These are phyloP conservation scores for Trichoderma aggressivum DNA, from an alignment of 2,329 filamentous ascomycete genomes.

Conservation along the genomic window DNA sequence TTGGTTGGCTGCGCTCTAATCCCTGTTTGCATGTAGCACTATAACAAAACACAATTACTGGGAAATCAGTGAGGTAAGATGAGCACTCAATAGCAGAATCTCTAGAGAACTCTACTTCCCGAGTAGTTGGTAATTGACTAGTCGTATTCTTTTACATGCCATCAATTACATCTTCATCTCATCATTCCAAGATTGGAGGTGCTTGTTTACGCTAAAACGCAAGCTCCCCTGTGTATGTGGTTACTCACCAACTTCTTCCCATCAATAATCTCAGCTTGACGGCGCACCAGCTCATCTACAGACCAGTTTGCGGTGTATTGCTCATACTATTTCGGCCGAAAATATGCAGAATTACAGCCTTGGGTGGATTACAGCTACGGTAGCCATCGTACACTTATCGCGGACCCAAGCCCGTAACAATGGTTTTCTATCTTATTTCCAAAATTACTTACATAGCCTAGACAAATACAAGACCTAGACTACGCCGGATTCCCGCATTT, in stretches of 20 bases:
- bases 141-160: neutral
- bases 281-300: constrained; percentile 10
- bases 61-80: neutral
- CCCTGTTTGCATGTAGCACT: neutral
- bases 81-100: neutral
- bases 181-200: neutral
- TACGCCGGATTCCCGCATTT: neutral
- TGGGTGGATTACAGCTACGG: neutral
- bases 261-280: neutral
- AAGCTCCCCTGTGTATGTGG: constrained; percentile 4
- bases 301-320: constrained; percentile 8
- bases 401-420: neutral
- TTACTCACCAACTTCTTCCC: neutral
- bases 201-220: neutral
- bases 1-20: neutral
- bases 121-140: neutral
- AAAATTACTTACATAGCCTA: neutral
- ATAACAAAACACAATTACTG: neutral
- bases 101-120: neutral
- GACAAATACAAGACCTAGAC: neutral
- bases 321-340: neutral
- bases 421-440: neutral
- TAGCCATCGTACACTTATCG: neutral
- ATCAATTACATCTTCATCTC: neutral
- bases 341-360: neutral